Percentiles rank a stretch among this genome's conserved stretches.
Evolutionary conservation across 192 early-diverging fungal genomes (phyloP).

Genomic region (Phycomyces nitens): DNA sequence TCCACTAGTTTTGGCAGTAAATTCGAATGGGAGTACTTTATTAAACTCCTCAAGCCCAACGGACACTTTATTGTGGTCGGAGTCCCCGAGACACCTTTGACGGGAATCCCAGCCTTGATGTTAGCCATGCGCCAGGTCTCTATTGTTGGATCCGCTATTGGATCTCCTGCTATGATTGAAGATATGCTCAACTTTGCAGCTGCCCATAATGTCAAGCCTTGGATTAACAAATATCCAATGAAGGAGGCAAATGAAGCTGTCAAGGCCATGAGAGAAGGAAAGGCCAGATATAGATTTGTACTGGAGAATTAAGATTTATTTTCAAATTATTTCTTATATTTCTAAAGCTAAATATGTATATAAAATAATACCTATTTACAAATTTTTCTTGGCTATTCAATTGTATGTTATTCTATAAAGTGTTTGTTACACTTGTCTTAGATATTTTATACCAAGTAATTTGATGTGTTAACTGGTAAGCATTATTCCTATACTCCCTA

Average conservation of each 20-base stretch:
- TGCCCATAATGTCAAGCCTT: conserved; percentile 56
- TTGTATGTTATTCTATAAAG: too few species aligned
- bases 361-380: too few species aligned
- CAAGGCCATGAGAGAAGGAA: conserved; percentile 54
- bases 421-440: too few species aligned
- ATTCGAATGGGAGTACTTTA: conserved; percentile 18
- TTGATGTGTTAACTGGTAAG: too few species aligned
- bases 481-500: too few species aligned
- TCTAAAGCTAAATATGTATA: too few species aligned
- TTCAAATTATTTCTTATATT: too few species aligned
- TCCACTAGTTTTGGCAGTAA: conserved; percentile 11
- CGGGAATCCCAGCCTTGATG: conserved; percentile 41
- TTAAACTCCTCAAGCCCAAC: conserved; percentile 2
- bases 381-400: too few species aligned
- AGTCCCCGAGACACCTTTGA: conserved; percentile 36
- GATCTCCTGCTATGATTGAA: conserved; percentile 45
- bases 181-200: conserved; percentile 68
- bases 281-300: conserved; percentile 67
- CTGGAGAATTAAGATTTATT: conserved; percentile 46
- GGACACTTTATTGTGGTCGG: conserved; percentile 11
- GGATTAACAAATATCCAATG: conserved; percentile 64
- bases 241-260: conserved; percentile 57
- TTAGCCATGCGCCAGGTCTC: conserved; percentile 46
- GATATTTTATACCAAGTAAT: too few species aligned
- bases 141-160: conserved; percentile 64